Percentiles rank a stretch among this genome's conserved stretches.
These are phyloP conservation scores for Neoarthrinium moseri DNA, from an alignment of 2,329 filamentous ascomycete genomes.

Conservation along the genomic window DNA sequence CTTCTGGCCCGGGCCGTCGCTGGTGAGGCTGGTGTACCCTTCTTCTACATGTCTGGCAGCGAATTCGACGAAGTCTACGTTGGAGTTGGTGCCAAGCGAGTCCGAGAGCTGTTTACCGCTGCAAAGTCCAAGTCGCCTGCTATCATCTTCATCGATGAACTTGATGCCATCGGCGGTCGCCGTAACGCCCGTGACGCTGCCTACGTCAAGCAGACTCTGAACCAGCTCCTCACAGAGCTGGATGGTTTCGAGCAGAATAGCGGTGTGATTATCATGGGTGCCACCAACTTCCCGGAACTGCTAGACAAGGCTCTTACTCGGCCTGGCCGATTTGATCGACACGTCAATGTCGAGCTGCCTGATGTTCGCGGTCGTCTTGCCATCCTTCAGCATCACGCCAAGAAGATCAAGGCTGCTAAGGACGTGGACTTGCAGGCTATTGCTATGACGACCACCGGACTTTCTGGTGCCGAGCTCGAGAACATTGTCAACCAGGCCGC, in stretches of 20 bases:
- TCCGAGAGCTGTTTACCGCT: slow-evolving; percentile 84
- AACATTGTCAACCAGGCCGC: slow-evolving; percentile 97
- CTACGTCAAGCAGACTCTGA: slow-evolving; percentile 95
- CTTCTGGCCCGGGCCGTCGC: slow-evolving; percentile 92
- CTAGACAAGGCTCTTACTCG: slow-evolving; percentile 93
- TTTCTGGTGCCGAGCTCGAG: slow-evolving; percentile 93
- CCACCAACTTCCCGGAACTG: slow-evolving; percentile 92
- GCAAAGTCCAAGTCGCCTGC: slow-evolving; percentile 84
- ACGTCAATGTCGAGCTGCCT: slow-evolving; percentile 83
- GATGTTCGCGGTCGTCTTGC: slow-evolving; percentile 91
- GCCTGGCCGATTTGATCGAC: slow-evolving; percentile 92
- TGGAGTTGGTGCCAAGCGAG: slow-evolving; percentile 92
- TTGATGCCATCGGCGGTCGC: slow-evolving; percentile 92
- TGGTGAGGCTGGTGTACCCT: slow-evolving; percentile 94
- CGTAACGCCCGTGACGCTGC: slow-evolving; percentile 89
- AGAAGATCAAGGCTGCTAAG: slow-evolving; percentile 77
- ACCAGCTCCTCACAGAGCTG: slow-evolving; percentile 93
- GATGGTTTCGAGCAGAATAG: slow-evolving; percentile 96
- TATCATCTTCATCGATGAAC: slow-evolving; percentile 94
- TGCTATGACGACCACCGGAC: slow-evolving; percentile 83
- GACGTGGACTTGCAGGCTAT: slow-evolving; percentile 83
- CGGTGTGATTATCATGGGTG: slow-evolving; percentile 92
- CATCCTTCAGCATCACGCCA: slow-evolving; percentile 90
- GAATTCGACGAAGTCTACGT: slow-evolving; percentile 99
- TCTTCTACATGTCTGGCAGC: slow-evolving; percentile 99